These are phyloP conservation scores for Exidia glandulosa DNA, from an alignment of 768 basidiomycete genomes.

Conservation along the genomic window DNA sequence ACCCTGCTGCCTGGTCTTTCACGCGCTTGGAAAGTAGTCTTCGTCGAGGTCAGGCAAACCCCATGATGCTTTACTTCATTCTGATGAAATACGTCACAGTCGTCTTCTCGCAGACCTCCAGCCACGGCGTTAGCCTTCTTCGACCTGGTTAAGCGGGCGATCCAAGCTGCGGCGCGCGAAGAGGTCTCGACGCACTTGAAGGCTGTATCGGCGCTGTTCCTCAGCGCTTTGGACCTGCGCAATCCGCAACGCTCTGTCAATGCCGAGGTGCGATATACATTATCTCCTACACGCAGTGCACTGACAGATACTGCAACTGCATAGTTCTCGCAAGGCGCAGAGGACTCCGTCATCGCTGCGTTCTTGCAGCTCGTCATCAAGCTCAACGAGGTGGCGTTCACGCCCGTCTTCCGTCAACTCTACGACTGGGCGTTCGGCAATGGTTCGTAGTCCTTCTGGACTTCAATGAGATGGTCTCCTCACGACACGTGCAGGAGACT, in stretches of 20 bases:
- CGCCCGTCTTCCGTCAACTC: conserved; percentile 79
- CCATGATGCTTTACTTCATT: conserved; percentile 31
- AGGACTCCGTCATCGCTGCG: conserved; percentile 40
- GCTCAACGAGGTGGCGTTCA: conserved; percentile 84
- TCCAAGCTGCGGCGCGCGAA: conserved; percentile 54
- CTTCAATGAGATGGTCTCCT: neutral
- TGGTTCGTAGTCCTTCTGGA: conserved; percentile 19
- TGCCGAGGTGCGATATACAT: conserved; percentile 12
- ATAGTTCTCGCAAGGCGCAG: neutral
- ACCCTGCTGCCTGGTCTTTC: conserved; percentile 54
- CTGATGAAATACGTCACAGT: neutral
- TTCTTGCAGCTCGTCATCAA: conserved; percentile 88
- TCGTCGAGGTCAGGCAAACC: conserved; percentile 4
- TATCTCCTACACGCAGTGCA: conserved; percentile 14
- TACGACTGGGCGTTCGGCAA: conserved; percentile 90
- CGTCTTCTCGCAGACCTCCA: neutral
- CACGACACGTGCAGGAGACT: conserved; percentile 12
- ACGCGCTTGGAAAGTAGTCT: conserved; percentile 21
- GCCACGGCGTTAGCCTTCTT: conserved; percentile 42
- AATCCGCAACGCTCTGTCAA: conserved; percentile 10
- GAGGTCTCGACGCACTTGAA: conserved; percentile 59
- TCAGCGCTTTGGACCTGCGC: conserved; percentile 60
- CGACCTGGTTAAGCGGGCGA: conserved; percentile 48
- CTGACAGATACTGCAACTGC: conserved; percentile 10
- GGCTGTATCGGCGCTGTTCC: conserved; percentile 62